Evolutionary conservation across 2,329 filamentous ascomycete species (phyloP), one percentile per base, ranked within the genome.

Genomic region (Ophiostoma himal-ulmi): DNA sequence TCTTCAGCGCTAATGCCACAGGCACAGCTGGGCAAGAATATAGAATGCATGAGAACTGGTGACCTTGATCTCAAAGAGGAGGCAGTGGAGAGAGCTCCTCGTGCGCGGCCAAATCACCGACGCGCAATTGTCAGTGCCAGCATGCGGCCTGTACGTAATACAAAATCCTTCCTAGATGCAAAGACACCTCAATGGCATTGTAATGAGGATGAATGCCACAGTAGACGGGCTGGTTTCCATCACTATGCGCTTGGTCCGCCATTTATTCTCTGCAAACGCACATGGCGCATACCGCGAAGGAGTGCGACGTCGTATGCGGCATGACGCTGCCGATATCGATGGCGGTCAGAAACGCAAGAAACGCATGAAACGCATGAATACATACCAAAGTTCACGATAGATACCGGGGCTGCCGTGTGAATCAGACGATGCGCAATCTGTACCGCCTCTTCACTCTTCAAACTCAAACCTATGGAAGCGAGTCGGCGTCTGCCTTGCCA

Each of bases 31-130:
- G 6, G 36, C 62, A 39, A 34, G 60, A 8, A 36, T 17, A 7
- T 17, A 17, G 10, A 13, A 10, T 22, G 52, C 52, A 57, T 10
- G 26, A 57, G 52, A 57, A 57, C 52, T 65, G 62, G 20, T 65
- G 62, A 65, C 39, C 62, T 39, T 65, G n/a, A 37, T 65, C 62
- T 65, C 34, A n/a, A n/a, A 54, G 34, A 44, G 22, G 30, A 64
- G 60, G 22, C 13, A 20, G 36, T 20, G 62, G n/a, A n/a, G n/a
- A n/a, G n/a, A 41, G 30, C 36, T 65, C 34, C 17, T 11, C 52
- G 14, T 22, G 34, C 57, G 26, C 62, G 62, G 34, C 36, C 36
- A 65, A 65, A 65, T 65, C 36, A 37, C 60, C 60, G 60, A 64
- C 60, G 20, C 14, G 62, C 10, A 39, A 39, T 39, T 37, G 34